Percentiles rank a stretch among this genome's conserved stretches.
These are phyloP conservation scores for Rubroboletus satanas DNA, from an alignment of 768 basidiomycete species.

Conservation along the genomic window DNA sequence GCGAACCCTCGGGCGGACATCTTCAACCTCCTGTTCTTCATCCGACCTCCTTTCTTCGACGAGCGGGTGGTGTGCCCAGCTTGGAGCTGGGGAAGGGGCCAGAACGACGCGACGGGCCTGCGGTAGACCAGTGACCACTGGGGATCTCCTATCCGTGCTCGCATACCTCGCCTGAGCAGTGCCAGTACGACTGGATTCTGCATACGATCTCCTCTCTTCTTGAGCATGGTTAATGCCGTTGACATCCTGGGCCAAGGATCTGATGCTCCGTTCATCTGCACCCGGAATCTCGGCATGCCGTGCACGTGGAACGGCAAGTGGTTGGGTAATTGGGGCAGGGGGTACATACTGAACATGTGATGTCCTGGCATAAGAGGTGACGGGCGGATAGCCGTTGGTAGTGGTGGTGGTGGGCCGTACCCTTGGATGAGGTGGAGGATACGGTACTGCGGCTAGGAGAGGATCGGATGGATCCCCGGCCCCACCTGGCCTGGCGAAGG, in stretches of 20 bases:
- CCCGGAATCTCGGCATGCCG: slow-evolving; percentile 21
- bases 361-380: slow-evolving; percentile 6
- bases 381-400: slow-evolving; percentile 13
- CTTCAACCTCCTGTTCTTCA: slow-evolving; percentile 23
- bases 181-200: slow-evolving; percentile 11
- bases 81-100: slow-evolving; percentile 23
- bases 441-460: slow-evolving; percentile 22
- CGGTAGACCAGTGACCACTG: slow-evolving; percentile 32
- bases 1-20: slow-evolving; percentile 4
- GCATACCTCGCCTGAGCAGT: slow-evolving; percentile 6
- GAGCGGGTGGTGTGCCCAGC: slow-evolving; percentile 29
- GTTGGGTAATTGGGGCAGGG: slow-evolving; percentile 13
- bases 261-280: slow-evolving; percentile 21
- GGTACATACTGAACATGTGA: slow-evolving; percentile 14
- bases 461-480: slow-evolving; percentile 18
- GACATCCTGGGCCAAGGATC: slow-evolving; percentile 12
- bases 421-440: slow-evolving; percentile 28
- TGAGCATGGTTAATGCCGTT: slow-evolving; percentile 9
- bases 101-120: slow-evolving; percentile 32
- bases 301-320: slow-evolving; percentile 18
- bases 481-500: slow-evolving; percentile 36
- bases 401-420: slow-evolving; percentile 3
- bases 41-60: slow-evolving; percentile 30
- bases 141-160: slow-evolving; percentile 20
- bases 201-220: slow-evolving; percentile 14